Base-by-base conservation (phyloP, 164 flowering plant genomes). In the Magnolia sinica region DNA sequence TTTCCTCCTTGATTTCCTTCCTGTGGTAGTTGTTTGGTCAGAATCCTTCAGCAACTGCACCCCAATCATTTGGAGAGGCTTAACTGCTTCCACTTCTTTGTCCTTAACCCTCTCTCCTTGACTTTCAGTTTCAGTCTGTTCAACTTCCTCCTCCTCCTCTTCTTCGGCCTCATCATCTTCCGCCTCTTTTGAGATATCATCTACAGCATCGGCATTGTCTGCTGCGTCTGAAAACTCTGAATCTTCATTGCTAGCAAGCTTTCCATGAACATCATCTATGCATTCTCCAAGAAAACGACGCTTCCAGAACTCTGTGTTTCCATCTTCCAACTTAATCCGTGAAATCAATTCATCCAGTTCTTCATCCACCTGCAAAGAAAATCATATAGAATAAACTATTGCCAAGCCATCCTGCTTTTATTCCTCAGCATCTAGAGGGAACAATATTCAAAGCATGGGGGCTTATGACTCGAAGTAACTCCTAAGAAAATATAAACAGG, bases 261-360 rank as follows among this genome's bases (percentile, higher is more conserved):
- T 84, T 45, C 71, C 83, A 58, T 77, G 81, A 74, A 81, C 78
- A 74, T 68, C 78, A 76, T 74, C 83, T 76, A 90, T 68, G 29
- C 84, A 94, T 86, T 96, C 98, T 72, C 97, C 98, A 64, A 96
- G 97, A 82, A 92, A 96, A 8, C 99, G 94, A n/a, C 91, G 91
- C 79, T 86, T 96, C 99, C 99, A 96, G 79, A 91, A 96, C 80
- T 96, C 99, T 75, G 98, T 96, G 80, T 96, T 84, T 69, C 98
- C 99, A 79, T 92, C 98, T 61, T 96, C 76, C 79, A 96, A 81
- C 81, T 87, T 87, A 74, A 96, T 91, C 50, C 96, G 88, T 74
- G 97, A 96, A 76, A 96, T 91, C 50, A 93, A 76, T 83, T 89
- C 93, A 81, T 96, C 97, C 73, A 94, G 68, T 84, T 90, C 94